A percentile compares a stretch with the other conserved stretches of the same genome.
Evolutionary conservation across 2,329 filamentous ascomycete genomes (phyloP).

Genomic region (Botrytis sinoallii): DNA sequence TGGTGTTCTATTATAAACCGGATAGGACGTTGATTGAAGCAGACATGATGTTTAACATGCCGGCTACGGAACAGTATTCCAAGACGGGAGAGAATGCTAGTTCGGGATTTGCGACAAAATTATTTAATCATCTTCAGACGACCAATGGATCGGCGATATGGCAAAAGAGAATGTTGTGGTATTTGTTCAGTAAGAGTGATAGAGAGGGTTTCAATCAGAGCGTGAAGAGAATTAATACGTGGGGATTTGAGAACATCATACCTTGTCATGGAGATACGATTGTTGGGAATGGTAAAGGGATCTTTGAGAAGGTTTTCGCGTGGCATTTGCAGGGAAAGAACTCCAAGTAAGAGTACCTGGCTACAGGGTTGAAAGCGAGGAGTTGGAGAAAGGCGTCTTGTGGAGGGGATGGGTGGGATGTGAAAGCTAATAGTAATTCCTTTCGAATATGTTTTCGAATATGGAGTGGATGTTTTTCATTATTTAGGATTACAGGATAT

Average conservation of each 20-base stretch:
- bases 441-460: not conserved
- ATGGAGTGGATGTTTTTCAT: not conserved
- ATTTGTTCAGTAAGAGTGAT: constrained; percentile 59
- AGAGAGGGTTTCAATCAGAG: constrained; percentile 67
- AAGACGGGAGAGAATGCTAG: constrained; percentile 52
- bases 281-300: constrained; percentile 66
- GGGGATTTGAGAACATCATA: constrained; percentile 83
- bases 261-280: constrained; percentile 94
- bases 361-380: not conserved
- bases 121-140: constrained; percentile 56
- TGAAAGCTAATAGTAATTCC: not conserved
- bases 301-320: constrained; percentile 74
- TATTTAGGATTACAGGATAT: not conserved
- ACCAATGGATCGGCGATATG: constrained; percentile 64
- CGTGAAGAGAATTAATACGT: constrained; percentile 64
- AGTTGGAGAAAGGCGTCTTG: not conserved
- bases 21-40: constrained; percentile 79
- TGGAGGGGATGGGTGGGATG: not conserved
- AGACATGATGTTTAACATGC: constrained; percentile 89
- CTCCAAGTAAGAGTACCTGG: not conserved
- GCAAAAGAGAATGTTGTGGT: constrained; percentile 82
- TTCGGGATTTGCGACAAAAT: constrained; percentile 56
- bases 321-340: constrained; percentile 67
- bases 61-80: constrained; percentile 79
- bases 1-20: constrained; percentile 82